Conservation (phyloP, 139 green algal species). For the Closterium sp. region DNA sequence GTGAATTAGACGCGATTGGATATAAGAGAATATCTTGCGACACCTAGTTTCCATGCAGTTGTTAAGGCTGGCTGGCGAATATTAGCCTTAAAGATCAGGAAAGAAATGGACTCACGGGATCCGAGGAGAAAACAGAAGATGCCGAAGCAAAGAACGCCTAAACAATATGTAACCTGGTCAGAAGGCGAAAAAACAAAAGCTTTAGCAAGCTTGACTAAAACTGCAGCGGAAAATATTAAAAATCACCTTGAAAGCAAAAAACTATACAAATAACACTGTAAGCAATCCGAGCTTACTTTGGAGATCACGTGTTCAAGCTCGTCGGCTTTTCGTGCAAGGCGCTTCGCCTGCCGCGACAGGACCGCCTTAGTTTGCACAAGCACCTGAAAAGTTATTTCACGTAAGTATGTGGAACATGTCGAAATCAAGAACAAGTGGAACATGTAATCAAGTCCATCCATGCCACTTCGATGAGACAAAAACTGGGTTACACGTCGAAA, state of each 20-base stretch:
- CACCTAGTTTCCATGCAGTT: too few species aligned
- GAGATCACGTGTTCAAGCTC: slow-evolving; percentile 45
- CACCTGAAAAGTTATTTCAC: slow-evolving; percentile 2
- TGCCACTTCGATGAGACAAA: too few species aligned
- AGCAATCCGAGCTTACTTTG: slow-evolving; percentile 14
- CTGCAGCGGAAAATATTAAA: slow-evolving; percentile 12
- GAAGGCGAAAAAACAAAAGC: neutral
- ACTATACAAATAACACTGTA: neutral
- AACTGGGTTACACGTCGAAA: too few species aligned
- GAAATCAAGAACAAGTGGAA: too few species aligned
- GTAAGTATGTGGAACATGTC: too few species aligned
- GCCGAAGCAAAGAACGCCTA: slow-evolving; percentile 39
- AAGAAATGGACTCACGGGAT: slow-evolving; percentile 25
- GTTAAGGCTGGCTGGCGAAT: too few species aligned
- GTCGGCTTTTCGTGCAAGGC: slow-evolving; percentile 28
- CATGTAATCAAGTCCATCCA: too few species aligned
- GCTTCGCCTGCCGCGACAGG: slow-evolving; percentile 23
- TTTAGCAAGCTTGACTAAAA: neutral
- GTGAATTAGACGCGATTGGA: neutral
- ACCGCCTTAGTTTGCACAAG: slow-evolving; percentile 40
- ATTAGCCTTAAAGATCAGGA: neutral
- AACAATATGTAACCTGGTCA: slow-evolving; percentile 45
- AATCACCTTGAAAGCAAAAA: neutral
- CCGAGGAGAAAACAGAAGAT: slow-evolving; percentile 45
- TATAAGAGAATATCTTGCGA: too few species aligned